These are phyloP conservation scores for Dicorynia guianensis DNA, from an alignment of 306 rosid genomes.

Conservation along the genomic window DNA sequence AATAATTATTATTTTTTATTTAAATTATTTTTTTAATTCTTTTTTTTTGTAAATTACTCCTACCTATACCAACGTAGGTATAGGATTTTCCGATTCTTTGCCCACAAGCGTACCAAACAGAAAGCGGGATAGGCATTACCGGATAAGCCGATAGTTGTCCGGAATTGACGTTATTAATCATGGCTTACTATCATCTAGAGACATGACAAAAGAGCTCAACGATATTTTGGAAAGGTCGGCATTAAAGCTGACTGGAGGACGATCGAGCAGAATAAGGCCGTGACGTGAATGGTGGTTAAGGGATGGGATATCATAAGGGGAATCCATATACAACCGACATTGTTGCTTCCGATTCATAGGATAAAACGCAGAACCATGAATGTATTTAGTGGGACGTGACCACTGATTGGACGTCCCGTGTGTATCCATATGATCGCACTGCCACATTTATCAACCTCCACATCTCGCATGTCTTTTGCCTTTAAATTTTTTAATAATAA, in stretches of 20 bases:
- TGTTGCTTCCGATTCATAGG: constrained; percentile 44
- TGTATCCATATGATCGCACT: not conserved
- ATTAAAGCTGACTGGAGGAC: constrained; percentile 36
- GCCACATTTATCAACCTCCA: no score
- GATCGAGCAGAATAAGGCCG: no score
- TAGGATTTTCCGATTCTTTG: no score
- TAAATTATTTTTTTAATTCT: no score
- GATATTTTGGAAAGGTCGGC: constrained; percentile 23
- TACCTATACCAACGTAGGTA: no score
- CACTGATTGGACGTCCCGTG: constrained; percentile 43
- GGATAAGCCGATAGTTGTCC: not conserved
- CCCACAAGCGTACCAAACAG: no score
- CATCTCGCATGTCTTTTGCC: no score
- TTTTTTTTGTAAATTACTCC: no score
- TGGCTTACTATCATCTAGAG: not conserved
- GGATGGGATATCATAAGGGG: not conserved
- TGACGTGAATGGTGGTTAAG: constrained; percentile 7
- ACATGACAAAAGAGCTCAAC: constrained; percentile 22
- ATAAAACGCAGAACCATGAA: constrained; percentile 27
- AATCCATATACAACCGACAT: constrained; percentile 23
- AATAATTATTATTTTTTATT: no score
- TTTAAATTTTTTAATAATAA: no score
- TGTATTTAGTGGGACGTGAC: constrained; percentile 38
- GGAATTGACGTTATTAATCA: constrained; percentile 13
- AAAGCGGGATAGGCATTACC: no score